Evolutionary conservation across 2,329 filamentous ascomycete genomes (phyloP).

Genomic region (Drechslera avenae): DNA sequence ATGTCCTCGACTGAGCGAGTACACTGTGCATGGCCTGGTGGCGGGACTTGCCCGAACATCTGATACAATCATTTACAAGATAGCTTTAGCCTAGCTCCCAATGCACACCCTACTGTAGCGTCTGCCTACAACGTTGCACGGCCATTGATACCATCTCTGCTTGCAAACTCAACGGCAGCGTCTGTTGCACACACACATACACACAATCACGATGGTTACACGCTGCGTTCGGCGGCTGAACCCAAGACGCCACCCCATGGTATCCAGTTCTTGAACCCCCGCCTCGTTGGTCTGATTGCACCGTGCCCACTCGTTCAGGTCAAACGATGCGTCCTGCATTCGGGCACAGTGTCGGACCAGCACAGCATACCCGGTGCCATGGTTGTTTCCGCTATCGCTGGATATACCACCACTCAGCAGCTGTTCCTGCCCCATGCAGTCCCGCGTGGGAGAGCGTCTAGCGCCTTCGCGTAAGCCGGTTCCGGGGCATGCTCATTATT

Average conservation of each 20-base stretch:
- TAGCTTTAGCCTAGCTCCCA: too few species aligned
- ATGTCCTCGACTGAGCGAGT: too few species aligned
- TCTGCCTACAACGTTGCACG: neutral
- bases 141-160: neutral
- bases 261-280: slow-evolving; percentile 3
- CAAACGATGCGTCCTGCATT: slow-evolving; percentile 16
- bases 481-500: neutral
- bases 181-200: slow-evolving; percentile 3
- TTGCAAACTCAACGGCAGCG: neutral
- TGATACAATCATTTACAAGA: too few species aligned
- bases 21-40: too few species aligned
- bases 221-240: slow-evolving; percentile 13
- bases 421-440: slow-evolving; percentile 3
- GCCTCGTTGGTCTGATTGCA: slow-evolving; percentile 1
- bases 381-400: slow-evolving; percentile 1
- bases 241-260: slow-evolving; percentile 1
- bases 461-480: slow-evolving; percentile 8
- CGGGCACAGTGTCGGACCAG: slow-evolving; percentile 2
- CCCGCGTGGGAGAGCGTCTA: slow-evolving; percentile 2
- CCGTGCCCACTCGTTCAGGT: slow-evolving; percentile 22
- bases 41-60: neutral
- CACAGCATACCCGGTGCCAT: neutral
- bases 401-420: neutral
- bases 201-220: slow-evolving; percentile 16
- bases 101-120: neutral